Evolutionary conservation across 2,329 filamentous ascomycete genomes (phyloP).

Genomic region (Lecanicillium sp.): DNA sequence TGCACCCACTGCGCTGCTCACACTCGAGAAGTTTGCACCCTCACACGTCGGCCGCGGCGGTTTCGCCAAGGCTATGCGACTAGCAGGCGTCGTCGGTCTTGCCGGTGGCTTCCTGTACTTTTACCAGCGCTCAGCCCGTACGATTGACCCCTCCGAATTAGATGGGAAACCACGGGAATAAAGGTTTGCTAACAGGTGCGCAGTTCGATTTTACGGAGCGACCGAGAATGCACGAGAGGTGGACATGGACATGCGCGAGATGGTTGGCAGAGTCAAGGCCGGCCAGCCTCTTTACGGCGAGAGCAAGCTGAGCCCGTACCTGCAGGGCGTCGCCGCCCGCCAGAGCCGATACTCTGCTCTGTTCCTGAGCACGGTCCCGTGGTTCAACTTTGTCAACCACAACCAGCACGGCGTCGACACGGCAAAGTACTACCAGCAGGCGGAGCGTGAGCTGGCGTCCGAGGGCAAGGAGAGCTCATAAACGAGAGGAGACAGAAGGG

Average conservation of each 20-base stretch:
- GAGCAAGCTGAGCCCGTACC: conserved; percentile 70
- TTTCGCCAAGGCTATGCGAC: conserved; percentile 75
- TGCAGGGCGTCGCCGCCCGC: conserved; percentile 86
- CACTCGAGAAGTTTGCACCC: conserved; percentile 79
- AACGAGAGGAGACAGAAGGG: neutral
- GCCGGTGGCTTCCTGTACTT: conserved; percentile 76
- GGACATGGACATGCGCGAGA: conserved; percentile 95
- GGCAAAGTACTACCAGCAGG: conserved; percentile 95
- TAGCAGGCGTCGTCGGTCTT: conserved; percentile 64
- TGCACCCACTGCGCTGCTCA: conserved; percentile 65
- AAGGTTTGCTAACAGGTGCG: conserved; percentile 9
- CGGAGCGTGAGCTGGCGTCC: conserved; percentile 85
- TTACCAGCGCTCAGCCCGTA: conserved; percentile 79
- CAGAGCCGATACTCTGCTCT: conserved; percentile 88
- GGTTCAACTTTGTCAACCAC: conserved; percentile 99
- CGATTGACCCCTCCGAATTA: conserved; percentile 27
- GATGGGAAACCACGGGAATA: neutral
- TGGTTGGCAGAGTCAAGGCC: conserved; percentile 92
- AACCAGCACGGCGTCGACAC: conserved; percentile 93
- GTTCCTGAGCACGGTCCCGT: conserved; percentile 78
- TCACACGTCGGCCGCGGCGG: conserved; percentile 77
- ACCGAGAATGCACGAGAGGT: conserved; percentile 86
- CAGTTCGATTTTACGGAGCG: conserved; percentile 94
- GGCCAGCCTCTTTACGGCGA: conserved; percentile 85
- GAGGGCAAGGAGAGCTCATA: conserved; percentile 36